A percentile compares a stretch with the other conserved stretches of the same genome.
These are phyloP conservation scores for Pyricularia sp. DNA, from an alignment of 2,329 filamentous ascomycete genomes.

Conservation along the genomic window DNA sequence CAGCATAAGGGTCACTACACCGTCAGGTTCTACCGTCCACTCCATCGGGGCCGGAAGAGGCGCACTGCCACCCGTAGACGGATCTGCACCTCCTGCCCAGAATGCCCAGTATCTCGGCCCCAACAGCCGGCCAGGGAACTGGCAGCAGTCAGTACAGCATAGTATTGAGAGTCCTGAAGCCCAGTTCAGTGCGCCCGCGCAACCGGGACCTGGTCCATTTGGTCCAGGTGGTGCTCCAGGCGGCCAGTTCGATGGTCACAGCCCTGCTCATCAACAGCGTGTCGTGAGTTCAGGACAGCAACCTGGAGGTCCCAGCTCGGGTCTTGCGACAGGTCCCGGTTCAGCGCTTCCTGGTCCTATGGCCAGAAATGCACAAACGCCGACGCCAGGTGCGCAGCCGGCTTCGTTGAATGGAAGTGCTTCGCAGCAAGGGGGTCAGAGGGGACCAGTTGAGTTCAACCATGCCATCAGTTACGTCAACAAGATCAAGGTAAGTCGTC, in stretches of 20 bases:
- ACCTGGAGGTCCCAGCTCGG: slow-evolving; percentile 14
- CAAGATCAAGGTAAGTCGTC: slow-evolving; percentile 77
- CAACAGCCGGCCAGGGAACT: slow-evolving; percentile 29
- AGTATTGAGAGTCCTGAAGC: slow-evolving; percentile 51
- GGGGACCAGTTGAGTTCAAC: slow-evolving; percentile 95
- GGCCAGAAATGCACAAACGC: slow-evolving; percentile 40
- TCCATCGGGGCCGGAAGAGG: slow-evolving; percentile 53
- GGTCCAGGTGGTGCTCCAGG: slow-evolving; percentile 21
- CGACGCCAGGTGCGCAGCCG: slow-evolving; percentile 37
- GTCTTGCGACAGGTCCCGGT: background rate
- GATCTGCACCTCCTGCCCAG: slow-evolving; percentile 21
- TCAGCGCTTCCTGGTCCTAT: slow-evolving; percentile 1
- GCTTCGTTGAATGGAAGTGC: slow-evolving; percentile 47
- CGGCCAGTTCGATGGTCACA: slow-evolving; percentile 18
- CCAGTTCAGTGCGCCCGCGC: slow-evolving; percentile 44
- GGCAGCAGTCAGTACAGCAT: slow-evolving; percentile 42
- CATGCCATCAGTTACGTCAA: slow-evolving; percentile 99
- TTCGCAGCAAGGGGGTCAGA: slow-evolving; percentile 53
- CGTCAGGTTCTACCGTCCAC: slow-evolving; percentile 91
- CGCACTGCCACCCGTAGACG: slow-evolving; percentile 23
- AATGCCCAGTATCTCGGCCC: slow-evolving; percentile 34
- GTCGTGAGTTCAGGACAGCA: slow-evolving; percentile 16
- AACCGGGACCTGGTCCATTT: slow-evolving; percentile 35
- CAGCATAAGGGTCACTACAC: slow-evolving; percentile 90
- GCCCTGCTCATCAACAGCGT: slow-evolving; percentile 15